Conservation (phyloP, 305 asterid genomes). For the Striga hermonthica region DNA sequence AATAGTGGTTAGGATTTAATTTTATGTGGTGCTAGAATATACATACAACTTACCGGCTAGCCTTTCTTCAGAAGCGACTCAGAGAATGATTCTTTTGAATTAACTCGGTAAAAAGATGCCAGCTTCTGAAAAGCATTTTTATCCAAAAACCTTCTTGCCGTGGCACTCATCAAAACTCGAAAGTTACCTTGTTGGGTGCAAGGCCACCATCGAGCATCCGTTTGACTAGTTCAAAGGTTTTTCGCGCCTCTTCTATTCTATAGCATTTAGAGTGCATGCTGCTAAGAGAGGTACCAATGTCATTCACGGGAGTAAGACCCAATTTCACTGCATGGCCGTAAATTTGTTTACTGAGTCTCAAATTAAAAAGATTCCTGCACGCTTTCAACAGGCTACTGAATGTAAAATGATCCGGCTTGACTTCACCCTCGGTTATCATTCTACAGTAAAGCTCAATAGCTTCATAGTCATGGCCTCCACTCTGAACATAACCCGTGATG, state of each 20-base stretch:
- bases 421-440: constrained; percentile 62
- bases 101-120: too few species aligned
- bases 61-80: too few species aligned
- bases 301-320: constrained; percentile 55
- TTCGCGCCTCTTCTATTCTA: constrained; percentile 54
- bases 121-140: too few species aligned
- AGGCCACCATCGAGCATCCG: too few species aligned
- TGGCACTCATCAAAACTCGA: too few species aligned
- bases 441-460: constrained; percentile 57
- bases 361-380: constrained; percentile 54
- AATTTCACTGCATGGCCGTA: constrained; percentile 61
- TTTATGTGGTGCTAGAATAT: too few species aligned
- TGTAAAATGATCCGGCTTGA: constrained; percentile 75
- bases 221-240: too few species aligned
- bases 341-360: constrained; percentile 54
- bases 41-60: too few species aligned
- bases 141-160: too few species aligned
- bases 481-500: constrained; percentile 71
- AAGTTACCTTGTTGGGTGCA: too few species aligned
- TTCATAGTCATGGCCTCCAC: constrained; percentile 46
- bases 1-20: too few species aligned
- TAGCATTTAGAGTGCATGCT: constrained; percentile 69
- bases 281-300: constrained; percentile 76
- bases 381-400: constrained; percentile 75
- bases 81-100: too few species aligned